Evolutionary conservation across 768 basidiomycete species (phyloP), one percentile per base, ranked within the genome.

Genomic region (Pleurotus sapidus): DNA sequence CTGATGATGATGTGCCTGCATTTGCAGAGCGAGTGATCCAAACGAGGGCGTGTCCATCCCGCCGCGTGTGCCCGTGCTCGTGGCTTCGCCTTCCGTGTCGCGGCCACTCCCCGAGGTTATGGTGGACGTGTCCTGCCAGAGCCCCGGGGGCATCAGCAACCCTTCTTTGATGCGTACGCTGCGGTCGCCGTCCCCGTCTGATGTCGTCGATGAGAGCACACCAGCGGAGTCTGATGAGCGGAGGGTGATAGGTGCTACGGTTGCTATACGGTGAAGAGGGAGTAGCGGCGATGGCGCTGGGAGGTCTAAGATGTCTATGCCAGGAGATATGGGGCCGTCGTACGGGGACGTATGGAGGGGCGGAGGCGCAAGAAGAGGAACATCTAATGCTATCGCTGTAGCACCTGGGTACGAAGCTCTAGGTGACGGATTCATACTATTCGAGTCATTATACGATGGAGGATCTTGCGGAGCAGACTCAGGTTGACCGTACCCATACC

Each of bases 281-380:
- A 54, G 39, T 1, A 81, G 71, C 5, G 86, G 81, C 5, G 77
- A 70, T 0, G 89, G 89, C 0, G 77, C 84, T 0, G 85, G 84
- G 23, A 76, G 68, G 60, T 86, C 84, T 0, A 86, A 74, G 25
- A 80, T 67, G 59, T 87, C 84, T 6, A 76, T 59, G 8, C 63
- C 62, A 42, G 27, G 56, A 34, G 30, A 34, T 3, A 11, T 9
- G 4, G 30, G 30, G 30, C 3, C 30, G 11, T 34, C 30, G 0
- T 34, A 34, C 2, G 30, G 30, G 3, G 30, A 34, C 4, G 30
- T 34, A 34, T 34, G 30, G 2, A 34, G 3, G 11, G 30, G 30
- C 0, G 30, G 30, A 2, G 30, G 30, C 9, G 30, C 30, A 34
- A 11, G 30, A 8, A 62, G 51, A 17, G 62, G 60, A 11, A 54